These are phyloP conservation scores for Leucosporidium scottii DNA, from an alignment of 768 basidiomycete genomes.

Conservation along the genomic window DNA sequence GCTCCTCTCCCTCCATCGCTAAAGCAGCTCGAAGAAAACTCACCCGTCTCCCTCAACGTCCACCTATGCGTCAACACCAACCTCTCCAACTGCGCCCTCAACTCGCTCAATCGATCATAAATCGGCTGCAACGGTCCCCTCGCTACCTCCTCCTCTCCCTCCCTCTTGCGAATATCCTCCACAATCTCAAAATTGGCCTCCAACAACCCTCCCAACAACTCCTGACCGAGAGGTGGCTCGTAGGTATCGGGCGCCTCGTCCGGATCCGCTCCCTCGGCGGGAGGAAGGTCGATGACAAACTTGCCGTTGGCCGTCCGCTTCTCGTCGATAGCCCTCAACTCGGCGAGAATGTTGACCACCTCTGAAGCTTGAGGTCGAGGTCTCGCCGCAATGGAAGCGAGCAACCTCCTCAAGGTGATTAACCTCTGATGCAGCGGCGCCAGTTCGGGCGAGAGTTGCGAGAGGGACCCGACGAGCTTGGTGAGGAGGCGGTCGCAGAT, in stretches of 20 bases:
- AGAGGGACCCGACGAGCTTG: constrained; percentile 72
- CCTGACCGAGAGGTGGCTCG: constrained; percentile 58
- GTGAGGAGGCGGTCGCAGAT: constrained; percentile 75
- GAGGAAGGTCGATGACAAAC: constrained; percentile 12
- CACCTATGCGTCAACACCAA: constrained; percentile 91
- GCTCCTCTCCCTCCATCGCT: too few species aligned
- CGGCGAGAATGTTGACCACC: constrained; percentile 81
- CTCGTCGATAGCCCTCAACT: constrained; percentile 82
- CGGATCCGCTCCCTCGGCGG: not conserved
- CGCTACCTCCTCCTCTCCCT: constrained; percentile 44
- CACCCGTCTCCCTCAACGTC: constrained; percentile 75
- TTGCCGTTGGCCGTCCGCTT: constrained; percentile 37
- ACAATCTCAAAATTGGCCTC: constrained; percentile 95
- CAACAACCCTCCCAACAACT: constrained; percentile 77
- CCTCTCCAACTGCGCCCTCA: constrained; percentile 80
- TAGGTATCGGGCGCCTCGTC: constrained; percentile 1
- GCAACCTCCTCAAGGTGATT: constrained; percentile 76
- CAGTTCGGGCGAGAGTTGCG: constrained; percentile 81
- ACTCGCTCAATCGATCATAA: constrained; percentile 78
- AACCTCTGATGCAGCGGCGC: constrained; percentile 83
- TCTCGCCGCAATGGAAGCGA: constrained; percentile 71
- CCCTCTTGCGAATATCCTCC: constrained; percentile 89
- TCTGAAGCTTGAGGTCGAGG: constrained; percentile 77
- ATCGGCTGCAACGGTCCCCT: constrained; percentile 37
- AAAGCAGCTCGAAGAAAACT: not conserved